phyloP scores from a whole-genome alignment of 192 early-diverging fungal species.

The Coemansia sp. region DNA sequence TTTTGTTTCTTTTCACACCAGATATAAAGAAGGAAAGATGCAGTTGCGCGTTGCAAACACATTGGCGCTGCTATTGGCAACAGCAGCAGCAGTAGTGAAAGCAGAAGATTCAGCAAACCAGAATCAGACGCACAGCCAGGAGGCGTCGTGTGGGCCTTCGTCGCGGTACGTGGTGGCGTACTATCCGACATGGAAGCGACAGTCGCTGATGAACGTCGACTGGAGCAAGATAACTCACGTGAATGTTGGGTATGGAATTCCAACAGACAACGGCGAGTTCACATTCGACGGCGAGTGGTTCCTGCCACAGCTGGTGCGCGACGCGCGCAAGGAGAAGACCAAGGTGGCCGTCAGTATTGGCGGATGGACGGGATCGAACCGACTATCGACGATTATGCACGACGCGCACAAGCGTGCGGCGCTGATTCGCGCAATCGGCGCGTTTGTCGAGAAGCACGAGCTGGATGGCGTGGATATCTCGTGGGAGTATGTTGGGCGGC shows the following conservation, averaged over 20 bases:
- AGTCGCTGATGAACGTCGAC: slow-evolving; percentile 53
- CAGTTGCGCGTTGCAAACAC: not conserved
- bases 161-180: slow-evolving; percentile 53
- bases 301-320: slow-evolving; percentile 52
- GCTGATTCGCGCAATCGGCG: slow-evolving; percentile 62
- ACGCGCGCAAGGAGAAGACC: slow-evolving; percentile 50
- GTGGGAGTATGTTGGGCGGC: slow-evolving; percentile 66
- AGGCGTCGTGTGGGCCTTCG: slow-evolving; percentile 30
- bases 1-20: not conserved
- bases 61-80: not conserved
- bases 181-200: slow-evolving; percentile 49
- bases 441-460: slow-evolving; percentile 57
- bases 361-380: slow-evolving; percentile 76
- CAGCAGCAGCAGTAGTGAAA: not conserved
- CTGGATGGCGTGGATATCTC: slow-evolving; percentile 67
- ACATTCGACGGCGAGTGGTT: slow-evolving; percentile 59
- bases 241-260: slow-evolving; percentile 55
- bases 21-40: not conserved
- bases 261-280: slow-evolving; percentile 48
- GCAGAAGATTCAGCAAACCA: not conserved
- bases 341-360: slow-evolving; percentile 67
- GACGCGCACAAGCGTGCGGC: slow-evolving; percentile 52
- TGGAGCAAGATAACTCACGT: slow-evolving; percentile 45
- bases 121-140: not conserved
- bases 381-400: slow-evolving; percentile 61